Evolutionary conservation across 495 filamentous ascomycete genomes (phyloP).

Genomic region (Hypoxylon intermedium): DNA sequence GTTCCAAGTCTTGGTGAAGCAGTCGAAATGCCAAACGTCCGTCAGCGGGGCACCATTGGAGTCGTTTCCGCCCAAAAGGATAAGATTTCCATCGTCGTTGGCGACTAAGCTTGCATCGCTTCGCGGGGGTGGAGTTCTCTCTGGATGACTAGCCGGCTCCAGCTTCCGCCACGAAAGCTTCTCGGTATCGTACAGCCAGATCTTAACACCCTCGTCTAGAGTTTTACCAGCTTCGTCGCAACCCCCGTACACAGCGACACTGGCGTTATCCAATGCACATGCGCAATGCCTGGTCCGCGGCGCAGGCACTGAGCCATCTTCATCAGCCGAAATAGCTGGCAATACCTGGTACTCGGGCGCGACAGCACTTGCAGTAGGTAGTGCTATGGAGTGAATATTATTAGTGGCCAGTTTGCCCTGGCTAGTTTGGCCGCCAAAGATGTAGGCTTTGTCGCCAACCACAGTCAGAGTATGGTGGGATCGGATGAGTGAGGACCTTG

Average conservation of each 20-base stretch:
- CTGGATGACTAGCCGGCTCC: conserved; percentile 37
- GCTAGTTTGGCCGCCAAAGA: conserved; percentile 58
- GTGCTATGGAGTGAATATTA: conserved; percentile 54
- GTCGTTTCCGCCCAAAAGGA: conserved; percentile 52
- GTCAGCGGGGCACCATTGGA: conserved; percentile 29
- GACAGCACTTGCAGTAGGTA: conserved; percentile 42
- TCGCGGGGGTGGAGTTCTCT: conserved; percentile 28
- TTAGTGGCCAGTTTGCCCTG: conserved; percentile 51
- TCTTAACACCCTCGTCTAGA: conserved; percentile 50
- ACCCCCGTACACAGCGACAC: conserved; percentile 57
- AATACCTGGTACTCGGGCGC: conserved; percentile 49
- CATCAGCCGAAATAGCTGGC: conserved; percentile 38
- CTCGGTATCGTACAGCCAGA: conserved; percentile 59
- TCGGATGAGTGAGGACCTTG: conserved; percentile 50
- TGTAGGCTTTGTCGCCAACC: conserved; percentile 55
- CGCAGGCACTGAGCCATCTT: conserved; percentile 40
- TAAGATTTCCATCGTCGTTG: conserved; percentile 43
- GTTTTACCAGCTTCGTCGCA: conserved; percentile 41
- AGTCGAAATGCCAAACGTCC: conserved; percentile 59
- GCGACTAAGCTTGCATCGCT: conserved; percentile 34
- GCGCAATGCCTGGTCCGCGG: conserved; percentile 53
- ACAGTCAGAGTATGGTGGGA: conserved; percentile 57
- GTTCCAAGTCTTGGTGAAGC: conserved; percentile 51
- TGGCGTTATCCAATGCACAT: conserved; percentile 43
- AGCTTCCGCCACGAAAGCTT: conserved; percentile 45